These are phyloP conservation scores for Nidula microcarpa DNA, from an alignment of 768 basidiomycete species.

Conservation along the genomic window DNA sequence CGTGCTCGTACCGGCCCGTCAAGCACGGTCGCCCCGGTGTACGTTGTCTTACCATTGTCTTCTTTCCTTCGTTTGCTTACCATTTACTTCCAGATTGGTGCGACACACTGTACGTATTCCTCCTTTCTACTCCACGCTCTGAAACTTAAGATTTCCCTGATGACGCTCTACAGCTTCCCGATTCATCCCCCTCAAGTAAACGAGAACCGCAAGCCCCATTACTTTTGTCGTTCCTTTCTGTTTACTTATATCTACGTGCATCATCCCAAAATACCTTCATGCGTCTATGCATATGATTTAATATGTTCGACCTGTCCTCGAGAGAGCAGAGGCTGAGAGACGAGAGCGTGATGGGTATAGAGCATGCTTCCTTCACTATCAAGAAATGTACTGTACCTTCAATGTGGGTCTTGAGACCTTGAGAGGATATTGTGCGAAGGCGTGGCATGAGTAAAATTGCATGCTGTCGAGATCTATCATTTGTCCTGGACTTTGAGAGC, in stretches of 20 bases:
- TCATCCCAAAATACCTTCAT: conserved; percentile 18
- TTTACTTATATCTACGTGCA: conserved; percentile 11
- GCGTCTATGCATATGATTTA: conserved; percentile 17
- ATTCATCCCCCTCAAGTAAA: conserved; percentile 97
- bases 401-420: no score
- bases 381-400: no score
- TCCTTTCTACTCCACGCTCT: conserved; percentile 5
- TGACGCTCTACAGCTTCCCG: conserved; percentile 54
- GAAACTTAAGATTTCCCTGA: conserved; percentile 1
- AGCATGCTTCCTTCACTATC: no score
- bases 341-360: no score
- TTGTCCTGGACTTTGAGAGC: no score
- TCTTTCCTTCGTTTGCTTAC: conserved; percentile 1
- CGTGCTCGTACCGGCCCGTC: conserved; percentile 96
- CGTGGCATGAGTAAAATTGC: no score
- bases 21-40: conserved; percentile 99
- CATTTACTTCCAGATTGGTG: conserved; percentile 65
- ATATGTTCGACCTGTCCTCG: no score
- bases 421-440: no score
- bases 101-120: conserved; percentile 72
- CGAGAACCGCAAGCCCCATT: conserved; percentile 1
- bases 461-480: no score
- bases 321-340: no score
- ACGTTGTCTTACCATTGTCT: conserved; percentile 28
- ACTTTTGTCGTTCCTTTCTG: conserved; percentile 7